These are phyloP conservation scores for Darksidea phi DNA, from an alignment of 495 filamentous ascomycete genomes.

Conservation along the genomic window DNA sequence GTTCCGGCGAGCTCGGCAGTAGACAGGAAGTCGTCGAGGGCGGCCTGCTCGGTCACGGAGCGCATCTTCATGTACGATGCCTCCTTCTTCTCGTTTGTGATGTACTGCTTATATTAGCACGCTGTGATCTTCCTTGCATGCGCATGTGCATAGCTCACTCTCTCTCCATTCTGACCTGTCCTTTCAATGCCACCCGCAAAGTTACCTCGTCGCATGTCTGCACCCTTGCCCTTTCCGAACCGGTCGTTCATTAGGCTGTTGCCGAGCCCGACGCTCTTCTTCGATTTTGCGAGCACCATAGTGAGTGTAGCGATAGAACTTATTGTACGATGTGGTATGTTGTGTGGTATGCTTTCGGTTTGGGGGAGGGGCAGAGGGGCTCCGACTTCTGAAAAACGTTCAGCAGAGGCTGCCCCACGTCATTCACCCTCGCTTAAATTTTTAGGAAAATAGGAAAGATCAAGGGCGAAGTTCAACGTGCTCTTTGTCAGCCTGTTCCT, in stretches of 20 bases:
- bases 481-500: constrained; percentile 36
- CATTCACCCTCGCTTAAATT: constrained; percentile 34
- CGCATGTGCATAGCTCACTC: constrained; percentile 23
- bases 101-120: constrained; percentile 31
- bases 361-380: not conserved
- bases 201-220: constrained; percentile 51
- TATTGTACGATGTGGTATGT: not conserved
- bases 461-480: constrained; percentile 1
- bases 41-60: constrained; percentile 94
- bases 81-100: constrained; percentile 61
- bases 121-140: not conserved
- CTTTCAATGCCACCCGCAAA: constrained; percentile 38
- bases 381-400: too few species aligned
- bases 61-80: constrained; percentile 94
- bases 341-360: not conserved
- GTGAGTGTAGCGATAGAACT: constrained; percentile 17
- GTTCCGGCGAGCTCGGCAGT: constrained; percentile 95
- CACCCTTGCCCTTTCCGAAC: constrained; percentile 82
- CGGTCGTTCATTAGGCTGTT: constrained; percentile 91
- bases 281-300: constrained; percentile 95
- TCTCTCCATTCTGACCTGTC: constrained; percentile 37
- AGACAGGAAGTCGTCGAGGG: constrained; percentile 80
- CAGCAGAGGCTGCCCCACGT: constrained; percentile 12
- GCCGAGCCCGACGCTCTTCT: constrained; percentile 89
- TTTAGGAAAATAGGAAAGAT: not conserved